phyloP scores from a whole-genome alignment of 441 rosid species.

The Gossypium schwendimanii region DNA sequence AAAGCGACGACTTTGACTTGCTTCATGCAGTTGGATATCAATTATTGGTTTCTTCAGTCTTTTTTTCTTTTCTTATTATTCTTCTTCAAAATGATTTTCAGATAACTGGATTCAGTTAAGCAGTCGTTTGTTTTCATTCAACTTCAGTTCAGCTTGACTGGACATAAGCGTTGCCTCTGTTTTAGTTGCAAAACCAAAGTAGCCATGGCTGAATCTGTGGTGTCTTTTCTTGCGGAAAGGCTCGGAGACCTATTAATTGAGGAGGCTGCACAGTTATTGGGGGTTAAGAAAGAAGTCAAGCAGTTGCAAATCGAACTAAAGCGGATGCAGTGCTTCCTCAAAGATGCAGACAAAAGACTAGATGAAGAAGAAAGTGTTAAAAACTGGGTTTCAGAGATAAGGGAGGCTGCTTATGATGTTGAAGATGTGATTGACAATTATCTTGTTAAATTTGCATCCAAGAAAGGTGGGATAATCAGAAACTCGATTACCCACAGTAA shows the following conservation, averaged over 20 bases:
- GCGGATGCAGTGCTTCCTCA: conserved; percentile 21
- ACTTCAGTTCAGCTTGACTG: background rate
- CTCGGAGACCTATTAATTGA: conserved; percentile 2
- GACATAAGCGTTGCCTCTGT: background rate
- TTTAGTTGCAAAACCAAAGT: background rate
- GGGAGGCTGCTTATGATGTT: conserved; percentile 21
- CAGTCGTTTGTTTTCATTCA: background rate
- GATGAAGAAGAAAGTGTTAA: conserved; percentile 1
- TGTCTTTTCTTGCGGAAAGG: conserved; percentile 10
- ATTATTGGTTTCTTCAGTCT: background rate
- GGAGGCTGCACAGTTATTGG: conserved; percentile 5
- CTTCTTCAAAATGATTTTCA: background rate
- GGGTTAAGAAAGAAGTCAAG: conserved; percentile 5
- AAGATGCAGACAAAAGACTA: conserved; percentile 19
- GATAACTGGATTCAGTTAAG: background rate
- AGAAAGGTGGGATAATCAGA: background rate
- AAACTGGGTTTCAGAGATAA: conserved; percentile 18
- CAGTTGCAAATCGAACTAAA: conserved; percentile 9
- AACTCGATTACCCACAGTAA: background rate
- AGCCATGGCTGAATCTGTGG: conserved; percentile 17
- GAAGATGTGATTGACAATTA: conserved; percentile 21
- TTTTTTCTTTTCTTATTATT: background rate
- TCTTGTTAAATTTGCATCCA: conserved; percentile 7
- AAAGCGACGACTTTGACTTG: background rate
- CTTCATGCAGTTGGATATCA: background rate